phyloP scores from a whole-genome alignment of 2,329 filamentous ascomycete species.

The Chalaropsis ovoidea region DNA sequence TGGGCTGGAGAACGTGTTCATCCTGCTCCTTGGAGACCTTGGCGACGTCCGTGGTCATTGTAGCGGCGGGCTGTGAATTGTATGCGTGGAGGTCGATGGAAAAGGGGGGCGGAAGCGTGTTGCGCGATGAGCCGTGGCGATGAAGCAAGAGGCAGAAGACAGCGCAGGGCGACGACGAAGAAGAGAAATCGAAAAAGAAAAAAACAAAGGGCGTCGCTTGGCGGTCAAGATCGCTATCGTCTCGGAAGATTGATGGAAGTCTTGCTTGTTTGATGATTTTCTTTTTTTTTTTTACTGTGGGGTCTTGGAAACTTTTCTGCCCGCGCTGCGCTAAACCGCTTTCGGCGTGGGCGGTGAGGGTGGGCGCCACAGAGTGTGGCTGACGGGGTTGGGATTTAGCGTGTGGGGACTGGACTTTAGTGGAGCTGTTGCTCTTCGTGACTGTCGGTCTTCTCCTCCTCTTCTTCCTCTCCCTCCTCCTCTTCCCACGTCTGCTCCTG shows the following conservation, averaged over 20 bases:
- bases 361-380: background rate
- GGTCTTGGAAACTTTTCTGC: conserved; percentile 19
- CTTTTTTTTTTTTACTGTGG: conserved; percentile 20
- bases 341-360: background rate
- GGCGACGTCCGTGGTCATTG: conserved; percentile 42
- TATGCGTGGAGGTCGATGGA: background rate
- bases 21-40: conserved; percentile 42
- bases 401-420: background rate
- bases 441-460: too few relatives aligned
- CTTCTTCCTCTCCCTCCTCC: too few relatives aligned
- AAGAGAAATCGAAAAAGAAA: background rate
- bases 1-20: conserved; percentile 85
- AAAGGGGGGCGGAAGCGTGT: too few relatives aligned
- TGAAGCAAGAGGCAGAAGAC: background rate
- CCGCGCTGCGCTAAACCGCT: background rate
- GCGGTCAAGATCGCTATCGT: conserved; percentile 4
- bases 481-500: too few relatives aligned
- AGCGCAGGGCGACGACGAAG: background rate
- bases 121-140: background rate
- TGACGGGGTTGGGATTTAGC: background rate
- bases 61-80: background rate
- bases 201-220: background rate
- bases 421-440: too few relatives aligned
- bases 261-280: conserved; percentile 5
- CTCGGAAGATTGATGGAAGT: conserved; percentile 8